A percentile compares a stretch with the other conserved stretches of the same genome.
Conservation (phyloP, 345 rosid genomes). For the Populus pruinosa region DNA sequence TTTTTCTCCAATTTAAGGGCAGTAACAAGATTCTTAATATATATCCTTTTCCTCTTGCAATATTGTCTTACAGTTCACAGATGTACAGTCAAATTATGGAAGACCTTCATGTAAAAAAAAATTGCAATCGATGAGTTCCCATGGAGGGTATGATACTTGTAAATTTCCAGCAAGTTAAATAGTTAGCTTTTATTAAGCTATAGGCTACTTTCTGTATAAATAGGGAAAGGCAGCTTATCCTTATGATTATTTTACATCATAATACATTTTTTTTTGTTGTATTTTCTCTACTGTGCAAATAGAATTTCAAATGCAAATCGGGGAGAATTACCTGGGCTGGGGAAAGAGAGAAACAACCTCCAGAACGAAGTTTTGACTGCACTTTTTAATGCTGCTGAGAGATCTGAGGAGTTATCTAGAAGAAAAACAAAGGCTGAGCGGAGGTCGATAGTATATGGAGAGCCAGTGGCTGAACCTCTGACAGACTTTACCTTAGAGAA, state of each 20-base stretch:
- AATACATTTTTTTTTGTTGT: neutral
- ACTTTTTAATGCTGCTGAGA: slow-evolving; percentile 39
- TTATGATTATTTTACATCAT: neutral
- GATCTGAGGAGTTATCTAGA: slow-evolving; percentile 30
- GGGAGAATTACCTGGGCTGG: slow-evolving; percentile 16
- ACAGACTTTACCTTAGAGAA: slow-evolving; percentile 23
- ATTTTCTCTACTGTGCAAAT: slow-evolving; percentile 1
- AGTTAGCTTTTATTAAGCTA: slow-evolving; percentile 6
- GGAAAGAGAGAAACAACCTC: slow-evolving; percentile 28
- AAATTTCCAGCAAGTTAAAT: neutral
- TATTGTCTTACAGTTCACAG: slow-evolving; percentile 19
- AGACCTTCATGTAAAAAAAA: slow-evolving; percentile 15
- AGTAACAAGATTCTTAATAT: neutral
- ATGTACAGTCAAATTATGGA: slow-evolving; percentile 15
- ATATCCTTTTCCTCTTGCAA: neutral
- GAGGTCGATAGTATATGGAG: slow-evolving; percentile 32
- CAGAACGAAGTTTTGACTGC: slow-evolving; percentile 48
- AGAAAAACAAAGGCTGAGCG: slow-evolving; percentile 17
- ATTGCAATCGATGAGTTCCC: slow-evolving; percentile 4
- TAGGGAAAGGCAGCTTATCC: neutral
- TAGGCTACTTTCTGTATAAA: neutral
- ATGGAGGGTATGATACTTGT: slow-evolving; percentile 15
- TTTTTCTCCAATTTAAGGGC: neutral
- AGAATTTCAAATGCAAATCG: slow-evolving; percentile 19
- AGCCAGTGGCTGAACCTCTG: slow-evolving; percentile 34